Conservation (phyloP, 352 stramenopile species). For the Chrysophaeum taylorii region DNA sequence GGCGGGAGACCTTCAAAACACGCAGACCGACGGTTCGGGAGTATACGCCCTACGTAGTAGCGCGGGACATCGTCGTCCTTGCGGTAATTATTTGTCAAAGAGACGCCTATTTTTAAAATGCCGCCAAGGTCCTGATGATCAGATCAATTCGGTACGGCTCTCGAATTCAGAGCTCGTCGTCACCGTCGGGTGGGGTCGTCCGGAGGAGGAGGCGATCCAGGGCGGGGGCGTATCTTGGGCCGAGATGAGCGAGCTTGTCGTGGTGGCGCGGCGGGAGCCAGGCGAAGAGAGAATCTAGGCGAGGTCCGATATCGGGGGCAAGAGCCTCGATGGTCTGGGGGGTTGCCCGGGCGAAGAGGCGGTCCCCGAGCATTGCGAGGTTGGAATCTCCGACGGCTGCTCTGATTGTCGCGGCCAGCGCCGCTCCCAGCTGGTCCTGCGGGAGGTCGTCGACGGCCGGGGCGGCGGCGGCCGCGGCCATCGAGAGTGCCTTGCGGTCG, state of each 20-base stretch:
- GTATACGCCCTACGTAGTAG: too few species aligned
- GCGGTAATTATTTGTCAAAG: too few species aligned
- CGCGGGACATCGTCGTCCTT: too few species aligned
- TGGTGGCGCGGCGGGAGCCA: background rate
- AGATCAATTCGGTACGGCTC: too few species aligned
- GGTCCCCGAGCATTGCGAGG: background rate
- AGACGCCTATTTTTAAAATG: too few species aligned
- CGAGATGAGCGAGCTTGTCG: background rate
- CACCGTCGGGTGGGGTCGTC: too few species aligned
- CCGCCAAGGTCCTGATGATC: too few species aligned
- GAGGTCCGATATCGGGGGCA: background rate
- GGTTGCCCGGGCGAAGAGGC: background rate
- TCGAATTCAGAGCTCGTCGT: too few species aligned
- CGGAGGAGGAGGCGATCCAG: too few species aligned
- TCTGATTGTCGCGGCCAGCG: background rate
- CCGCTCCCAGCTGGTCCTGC: background rate
- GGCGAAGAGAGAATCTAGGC: constrained; percentile 3
- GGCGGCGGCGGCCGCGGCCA: background rate
- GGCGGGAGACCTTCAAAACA: too few species aligned
- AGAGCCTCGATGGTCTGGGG: background rate
- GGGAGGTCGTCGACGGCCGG: background rate
- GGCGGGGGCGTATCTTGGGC: too few species aligned
- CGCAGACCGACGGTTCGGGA: too few species aligned
- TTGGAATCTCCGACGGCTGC: background rate
- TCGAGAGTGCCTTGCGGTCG: constrained; percentile 7